phyloP scores from a whole-genome alignment of 1,139 yeast genomes.

The Sporopachydermia cereana region DNA sequence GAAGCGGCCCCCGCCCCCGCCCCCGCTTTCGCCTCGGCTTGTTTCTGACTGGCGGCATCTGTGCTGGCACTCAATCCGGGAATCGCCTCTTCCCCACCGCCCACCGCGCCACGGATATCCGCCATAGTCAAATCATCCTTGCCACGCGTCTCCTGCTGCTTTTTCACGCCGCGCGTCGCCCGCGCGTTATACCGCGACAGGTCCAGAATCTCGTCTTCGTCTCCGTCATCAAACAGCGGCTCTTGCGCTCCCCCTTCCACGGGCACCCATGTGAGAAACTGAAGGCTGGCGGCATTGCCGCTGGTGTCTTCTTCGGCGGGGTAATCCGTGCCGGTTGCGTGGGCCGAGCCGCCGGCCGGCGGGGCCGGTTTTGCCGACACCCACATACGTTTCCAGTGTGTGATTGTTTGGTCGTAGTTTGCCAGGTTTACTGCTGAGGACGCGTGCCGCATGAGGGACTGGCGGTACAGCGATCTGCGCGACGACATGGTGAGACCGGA shows the following conservation, averaged over 20 bases:
- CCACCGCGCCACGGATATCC: constrained; percentile 45
- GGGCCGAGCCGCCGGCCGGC: neutral
- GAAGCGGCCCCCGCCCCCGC: neutral
- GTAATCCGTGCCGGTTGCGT: neutral
- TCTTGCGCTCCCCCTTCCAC: neutral
- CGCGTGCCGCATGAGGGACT: constrained; percentile 25
- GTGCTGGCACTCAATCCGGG: constrained; percentile 24
- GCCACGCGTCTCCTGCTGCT: neutral
- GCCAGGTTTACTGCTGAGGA: constrained; percentile 13
- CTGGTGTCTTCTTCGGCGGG: constrained; percentile 3
- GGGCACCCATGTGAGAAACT: constrained; percentile 11
- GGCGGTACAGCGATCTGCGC: constrained; percentile 27
- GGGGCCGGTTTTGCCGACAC: neutral
- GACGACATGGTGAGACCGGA: constrained; percentile 18
- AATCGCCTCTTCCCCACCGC: constrained; percentile 28
- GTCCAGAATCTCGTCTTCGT: constrained; percentile 23
- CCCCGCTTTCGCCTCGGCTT: constrained; percentile 10
- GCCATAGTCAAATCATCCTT: constrained; percentile 28
- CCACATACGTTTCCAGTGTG: constrained; percentile 14
- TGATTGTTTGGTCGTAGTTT: constrained; percentile 12
- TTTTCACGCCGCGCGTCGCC: constrained; percentile 9
- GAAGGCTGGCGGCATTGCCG: constrained; percentile 6
- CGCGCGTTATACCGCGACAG: constrained; percentile 13
- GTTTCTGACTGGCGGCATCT: constrained; percentile 19
- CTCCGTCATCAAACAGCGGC: constrained; percentile 16